A percentile compares a stretch with the other conserved stretches of the same genome.
Evolutionary conservation across 495 filamentous ascomycete species (phyloP).

Genomic region (Lepraria neglecta): DNA sequence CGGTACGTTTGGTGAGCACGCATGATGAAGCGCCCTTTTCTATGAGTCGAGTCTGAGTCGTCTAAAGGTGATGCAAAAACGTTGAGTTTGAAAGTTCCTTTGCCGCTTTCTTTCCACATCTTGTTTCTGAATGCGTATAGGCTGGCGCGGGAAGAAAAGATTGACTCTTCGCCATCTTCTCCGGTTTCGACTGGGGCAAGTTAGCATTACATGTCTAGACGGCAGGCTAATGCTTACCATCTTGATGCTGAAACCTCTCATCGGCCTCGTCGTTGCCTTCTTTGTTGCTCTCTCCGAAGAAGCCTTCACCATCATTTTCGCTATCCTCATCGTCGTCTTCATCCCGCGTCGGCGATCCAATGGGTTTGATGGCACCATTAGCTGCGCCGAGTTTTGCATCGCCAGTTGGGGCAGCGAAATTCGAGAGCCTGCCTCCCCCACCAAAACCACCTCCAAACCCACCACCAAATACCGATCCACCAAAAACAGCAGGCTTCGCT

Average conservation of each 20-base stretch:
- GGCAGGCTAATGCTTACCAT: constrained; percentile 45
- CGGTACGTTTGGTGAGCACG: constrained; percentile 75
- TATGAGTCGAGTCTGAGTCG: constrained; percentile 38
- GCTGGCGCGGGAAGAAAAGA: constrained; percentile 60
- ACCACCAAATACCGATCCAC: constrained; percentile 41
- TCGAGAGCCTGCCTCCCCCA: constrained; percentile 47
- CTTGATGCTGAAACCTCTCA: constrained; percentile 60
- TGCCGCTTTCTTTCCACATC: constrained; percentile 83
- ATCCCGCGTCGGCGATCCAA: constrained; percentile 63
- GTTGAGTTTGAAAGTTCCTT: constrained; percentile 79
- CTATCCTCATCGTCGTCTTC: constrained; percentile 47
- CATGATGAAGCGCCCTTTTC: constrained; percentile 69
- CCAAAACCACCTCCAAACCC: constrained; percentile 52
- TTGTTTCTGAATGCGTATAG: constrained; percentile 66
- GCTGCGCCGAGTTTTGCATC: constrained; percentile 47
- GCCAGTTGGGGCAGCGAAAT: constrained; percentile 61
- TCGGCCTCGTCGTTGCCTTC: constrained; percentile 46
- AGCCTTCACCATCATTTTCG: constrained; percentile 42
- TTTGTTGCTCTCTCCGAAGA: constrained; percentile 40
- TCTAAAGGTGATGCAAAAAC: constrained; percentile 47
- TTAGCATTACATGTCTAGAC: constrained; percentile 16
- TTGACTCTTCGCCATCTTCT: constrained; percentile 58
- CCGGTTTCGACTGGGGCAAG: constrained; percentile 58
- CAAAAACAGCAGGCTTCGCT: constrained; percentile 34
- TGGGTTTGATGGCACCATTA: constrained; percentile 55